Conservation (phyloP, 163 green algal species). For the Trebouxia gelatinosa region DNA sequence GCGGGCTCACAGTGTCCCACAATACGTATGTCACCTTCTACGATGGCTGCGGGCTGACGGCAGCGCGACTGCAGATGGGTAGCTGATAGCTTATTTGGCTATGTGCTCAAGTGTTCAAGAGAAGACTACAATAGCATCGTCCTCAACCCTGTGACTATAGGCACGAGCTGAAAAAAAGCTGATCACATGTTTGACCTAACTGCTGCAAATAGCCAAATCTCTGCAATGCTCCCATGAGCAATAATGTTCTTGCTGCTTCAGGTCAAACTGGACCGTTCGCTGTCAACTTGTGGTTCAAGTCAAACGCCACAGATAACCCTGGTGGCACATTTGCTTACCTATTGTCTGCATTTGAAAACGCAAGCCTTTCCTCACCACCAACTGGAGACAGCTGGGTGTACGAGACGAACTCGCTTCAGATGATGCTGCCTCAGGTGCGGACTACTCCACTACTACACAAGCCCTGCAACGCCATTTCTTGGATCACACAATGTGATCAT, state of each 20-base stretch:
- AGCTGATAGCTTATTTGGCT: slow-evolving; percentile 32
- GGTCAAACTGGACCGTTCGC: slow-evolving; percentile 48
- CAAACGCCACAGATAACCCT: slow-evolving; percentile 28
- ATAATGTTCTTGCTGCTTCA: not conserved
- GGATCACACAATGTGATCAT: too few relatives aligned
- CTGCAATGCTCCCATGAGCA: not conserved
- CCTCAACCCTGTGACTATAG: slow-evolving; percentile 18
- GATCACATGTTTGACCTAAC: too few relatives aligned
- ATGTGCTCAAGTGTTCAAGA: slow-evolving; percentile 22
- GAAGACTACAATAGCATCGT: slow-evolving; percentile 7
- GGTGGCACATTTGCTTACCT: slow-evolving; percentile 47
- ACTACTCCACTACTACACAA: too few relatives aligned
- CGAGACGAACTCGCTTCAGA: slow-evolving; percentile 1
- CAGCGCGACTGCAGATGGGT: slow-evolving; percentile 38
- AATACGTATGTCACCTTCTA: too few relatives aligned
- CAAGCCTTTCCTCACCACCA: too few relatives aligned
- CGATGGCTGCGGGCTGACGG: too few relatives aligned
- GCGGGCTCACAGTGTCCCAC: too few relatives aligned
- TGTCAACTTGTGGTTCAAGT: slow-evolving; percentile 69
- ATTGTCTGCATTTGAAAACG: slow-evolving; percentile 23
- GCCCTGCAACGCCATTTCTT: too few relatives aligned
- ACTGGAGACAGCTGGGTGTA: not conserved
- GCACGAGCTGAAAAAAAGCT: too few relatives aligned
- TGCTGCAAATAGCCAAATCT: too few relatives aligned
- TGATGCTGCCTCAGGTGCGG: slow-evolving; percentile 4